Evolutionary conservation across 1,284 basidiomycete genomes (phyloP).

Genomic region (Naganishia liquefaciens): DNA sequence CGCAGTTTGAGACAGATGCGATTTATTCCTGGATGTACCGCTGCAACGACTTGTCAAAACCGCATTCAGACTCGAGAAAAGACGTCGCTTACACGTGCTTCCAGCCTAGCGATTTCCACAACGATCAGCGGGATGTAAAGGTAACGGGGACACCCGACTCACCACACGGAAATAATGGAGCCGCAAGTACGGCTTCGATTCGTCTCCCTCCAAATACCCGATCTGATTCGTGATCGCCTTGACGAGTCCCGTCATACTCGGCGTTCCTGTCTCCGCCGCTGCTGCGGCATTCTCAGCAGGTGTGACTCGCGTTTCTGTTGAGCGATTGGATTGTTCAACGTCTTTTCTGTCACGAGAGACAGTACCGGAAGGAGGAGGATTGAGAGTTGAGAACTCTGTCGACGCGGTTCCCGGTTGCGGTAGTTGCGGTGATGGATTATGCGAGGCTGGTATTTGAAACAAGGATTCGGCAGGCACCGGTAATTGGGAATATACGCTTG

Average conservation of each 20-base stretch:
- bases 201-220: constrained; percentile 54
- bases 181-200: constrained; percentile 50
- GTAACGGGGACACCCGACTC: constrained; percentile 32
- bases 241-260: constrained; percentile 38
- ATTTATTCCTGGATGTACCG: constrained; percentile 54
- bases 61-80: background rate
- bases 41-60: constrained; percentile 26
- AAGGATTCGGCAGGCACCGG: background rate
- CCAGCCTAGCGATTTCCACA: constrained; percentile 44
- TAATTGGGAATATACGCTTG: background rate
- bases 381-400: background rate
- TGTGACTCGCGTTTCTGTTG: background rate
- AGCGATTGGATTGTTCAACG: background rate
- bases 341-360: background rate
- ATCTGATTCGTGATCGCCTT: constrained; percentile 52
- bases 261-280: constrained; percentile 1
- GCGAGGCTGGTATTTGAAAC: background rate
- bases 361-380: background rate
- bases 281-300: background rate
- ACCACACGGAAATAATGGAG: constrained; percentile 56
- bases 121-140: background rate
- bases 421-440: constrained; percentile 2
- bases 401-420: background rate
- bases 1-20: constrained; percentile 55
- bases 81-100: constrained; percentile 43